Evolutionary conservation across 352 stramenopile species (phyloP).

Genomic region (Phytophthora melonis): DNA sequence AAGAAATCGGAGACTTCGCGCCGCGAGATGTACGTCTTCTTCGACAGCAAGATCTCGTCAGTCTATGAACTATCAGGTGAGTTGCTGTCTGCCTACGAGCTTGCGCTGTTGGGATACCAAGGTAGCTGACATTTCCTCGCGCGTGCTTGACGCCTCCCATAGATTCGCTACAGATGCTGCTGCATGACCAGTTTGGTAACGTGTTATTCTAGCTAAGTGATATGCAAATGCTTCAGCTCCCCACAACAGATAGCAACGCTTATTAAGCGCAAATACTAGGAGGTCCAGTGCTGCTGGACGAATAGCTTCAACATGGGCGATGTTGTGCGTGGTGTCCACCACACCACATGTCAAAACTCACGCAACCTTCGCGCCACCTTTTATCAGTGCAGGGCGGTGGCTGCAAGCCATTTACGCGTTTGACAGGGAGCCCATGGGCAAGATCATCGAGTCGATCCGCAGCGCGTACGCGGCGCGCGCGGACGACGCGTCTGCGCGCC

Average conservation of each 20-base stretch:
- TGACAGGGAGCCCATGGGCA: conserved; percentile 55
- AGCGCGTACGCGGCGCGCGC: conserved; percentile 54
- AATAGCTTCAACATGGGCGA: not conserved
- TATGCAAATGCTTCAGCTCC: too few relatives aligned
- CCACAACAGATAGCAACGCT: too few relatives aligned
- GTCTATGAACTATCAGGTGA: conserved; percentile 63
- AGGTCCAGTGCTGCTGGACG: too few relatives aligned
- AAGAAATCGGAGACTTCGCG: conserved; percentile 56
- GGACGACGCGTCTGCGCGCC: conserved; percentile 44
- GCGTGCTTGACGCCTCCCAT: conserved; percentile 18
- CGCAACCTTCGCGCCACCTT: not conserved
- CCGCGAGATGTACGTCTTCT: conserved; percentile 67
- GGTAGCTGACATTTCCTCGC: not conserved
- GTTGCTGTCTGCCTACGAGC: conserved; percentile 8
- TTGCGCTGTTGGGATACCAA: not conserved
- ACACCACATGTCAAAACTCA: not conserved
- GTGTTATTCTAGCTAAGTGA: conserved; percentile 47
- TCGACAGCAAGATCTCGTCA: conserved; percentile 70
- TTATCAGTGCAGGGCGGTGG: not conserved
- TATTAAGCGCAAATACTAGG: too few relatives aligned
- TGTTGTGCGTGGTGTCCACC: conserved; percentile 1
- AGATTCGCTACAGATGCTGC: conserved; percentile 59
- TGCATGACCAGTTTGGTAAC: conserved; percentile 66
- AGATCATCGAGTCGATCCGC: conserved; percentile 85
- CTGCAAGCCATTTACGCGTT: conserved; percentile 9